Evolutionary conservation across 2,329 filamentous ascomycete species (phyloP).

Genomic region (Peltaster fructicola): DNA sequence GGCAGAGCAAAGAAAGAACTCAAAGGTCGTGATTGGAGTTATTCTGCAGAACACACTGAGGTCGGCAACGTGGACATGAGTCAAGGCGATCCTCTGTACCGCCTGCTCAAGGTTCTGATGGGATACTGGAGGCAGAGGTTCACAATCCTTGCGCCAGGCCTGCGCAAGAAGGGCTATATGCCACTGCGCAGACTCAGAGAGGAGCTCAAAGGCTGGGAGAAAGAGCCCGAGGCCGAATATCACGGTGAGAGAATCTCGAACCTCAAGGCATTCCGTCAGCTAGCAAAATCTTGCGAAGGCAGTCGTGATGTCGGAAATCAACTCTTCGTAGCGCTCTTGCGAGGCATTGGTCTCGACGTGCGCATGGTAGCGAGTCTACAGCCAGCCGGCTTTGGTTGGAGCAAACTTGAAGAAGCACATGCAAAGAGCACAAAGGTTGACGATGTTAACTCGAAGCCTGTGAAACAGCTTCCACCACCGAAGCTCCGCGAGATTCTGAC

Average conservation of each 20-base stretch:
- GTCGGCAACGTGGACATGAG: constrained; percentile 59
- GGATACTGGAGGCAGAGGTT: constrained; percentile 84
- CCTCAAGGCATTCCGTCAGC: constrained; percentile 48
- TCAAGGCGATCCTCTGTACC: constrained; percentile 62
- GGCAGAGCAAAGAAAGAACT: constrained; percentile 23
- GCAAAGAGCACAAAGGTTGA: constrained; percentile 22
- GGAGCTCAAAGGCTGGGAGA: constrained; percentile 52
- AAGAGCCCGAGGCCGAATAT: constrained; percentile 39
- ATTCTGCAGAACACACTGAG: constrained; percentile 50
- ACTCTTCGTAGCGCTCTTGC: constrained; percentile 69
- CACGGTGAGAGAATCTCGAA: constrained; percentile 63
- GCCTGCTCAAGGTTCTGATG: constrained; percentile 57
- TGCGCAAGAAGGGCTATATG: constrained; percentile 85
- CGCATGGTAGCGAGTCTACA: constrained; percentile 74
- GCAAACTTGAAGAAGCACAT: constrained; percentile 63
- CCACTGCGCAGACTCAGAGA: constrained; percentile 55
- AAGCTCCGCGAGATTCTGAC: constrained; percentile 3
- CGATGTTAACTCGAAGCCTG: constrained; percentile 7
- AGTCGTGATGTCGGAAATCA: constrained; percentile 80
- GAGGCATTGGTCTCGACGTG: constrained; percentile 65
- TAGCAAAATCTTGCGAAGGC: constrained; percentile 54
- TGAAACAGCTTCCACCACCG: constrained; percentile 3
- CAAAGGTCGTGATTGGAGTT: constrained; percentile 51
- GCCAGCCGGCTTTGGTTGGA: constrained; percentile 79
- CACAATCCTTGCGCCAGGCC: constrained; percentile 53